phyloP scores from a whole-genome alignment of 2,329 filamentous ascomycete genomes.

The Hypoxylon sp. region DNA sequence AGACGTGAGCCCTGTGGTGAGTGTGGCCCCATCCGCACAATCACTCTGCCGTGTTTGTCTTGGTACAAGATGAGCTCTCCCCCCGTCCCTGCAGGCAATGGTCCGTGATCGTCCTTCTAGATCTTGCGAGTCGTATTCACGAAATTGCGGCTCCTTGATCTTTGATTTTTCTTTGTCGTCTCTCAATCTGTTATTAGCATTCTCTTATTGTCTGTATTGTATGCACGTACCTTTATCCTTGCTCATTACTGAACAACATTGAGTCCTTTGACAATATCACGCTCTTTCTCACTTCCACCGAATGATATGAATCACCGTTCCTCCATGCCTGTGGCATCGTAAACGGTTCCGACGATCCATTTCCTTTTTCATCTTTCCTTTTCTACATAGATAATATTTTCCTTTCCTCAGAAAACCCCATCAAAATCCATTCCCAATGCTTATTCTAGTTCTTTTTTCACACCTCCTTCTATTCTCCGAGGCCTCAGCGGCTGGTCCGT shows the following conservation, averaged over 20 bases:
- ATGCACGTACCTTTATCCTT: conserved; percentile 31
- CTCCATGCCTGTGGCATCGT: conserved; percentile 37
- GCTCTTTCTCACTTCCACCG: conserved; percentile 43
- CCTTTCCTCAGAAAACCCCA: conserved; percentile 24
- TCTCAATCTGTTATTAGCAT: conserved; percentile 30
- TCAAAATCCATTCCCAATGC: conserved; percentile 42
- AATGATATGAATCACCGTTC: conserved; percentile 45
- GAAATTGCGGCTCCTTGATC: conserved; percentile 37
- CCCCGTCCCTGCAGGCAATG: conserved; percentile 31
- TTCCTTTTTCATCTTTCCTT: conserved; percentile 33
- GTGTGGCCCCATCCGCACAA: conserved; percentile 18
- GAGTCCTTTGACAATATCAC: conserved; percentile 34
- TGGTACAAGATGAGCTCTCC: conserved; percentile 46
- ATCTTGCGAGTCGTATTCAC: conserved; percentile 37
- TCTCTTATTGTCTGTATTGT: conserved; percentile 42
- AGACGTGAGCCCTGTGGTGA: conserved; percentile 14
- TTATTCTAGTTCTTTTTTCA: conserved; percentile 47
- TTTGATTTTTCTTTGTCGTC: conserved; percentile 33
- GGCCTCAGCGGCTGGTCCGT: conserved; percentile 50
- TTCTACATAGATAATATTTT: conserved; percentile 32
- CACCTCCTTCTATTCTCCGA: conserved; percentile 48
- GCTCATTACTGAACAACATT: conserved; percentile 34
- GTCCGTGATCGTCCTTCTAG: conserved; percentile 41
- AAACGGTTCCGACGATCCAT: conserved; percentile 21
- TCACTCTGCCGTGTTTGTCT: conserved; percentile 16